Percentiles rank a stretch among this genome's conserved stretches.
Conservation (phyloP, 1,284 basidiomycete species). For the Ustilago xerochloae region DNA sequence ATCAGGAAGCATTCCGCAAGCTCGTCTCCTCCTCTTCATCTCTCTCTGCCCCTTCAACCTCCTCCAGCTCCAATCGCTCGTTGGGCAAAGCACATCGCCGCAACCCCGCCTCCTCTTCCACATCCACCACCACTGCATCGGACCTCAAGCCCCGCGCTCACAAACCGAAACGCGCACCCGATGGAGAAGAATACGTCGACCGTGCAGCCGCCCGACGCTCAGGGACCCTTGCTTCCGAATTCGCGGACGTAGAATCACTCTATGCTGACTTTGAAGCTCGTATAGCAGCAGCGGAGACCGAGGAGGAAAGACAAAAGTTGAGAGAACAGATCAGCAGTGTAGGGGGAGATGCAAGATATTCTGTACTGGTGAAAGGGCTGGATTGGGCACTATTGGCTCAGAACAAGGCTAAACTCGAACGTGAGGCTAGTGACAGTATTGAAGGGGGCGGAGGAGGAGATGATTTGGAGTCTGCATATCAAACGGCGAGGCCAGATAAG, state of each 20-base stretch:
- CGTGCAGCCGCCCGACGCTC: conserved; percentile 43
- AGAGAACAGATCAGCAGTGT: conserved; percentile 82
- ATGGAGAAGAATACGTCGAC: conserved; percentile 26
- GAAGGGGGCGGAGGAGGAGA: conserved; percentile 77
- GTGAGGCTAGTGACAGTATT: conserved; percentile 1
- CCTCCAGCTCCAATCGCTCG: not conserved
- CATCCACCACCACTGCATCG: conserved; percentile 15
- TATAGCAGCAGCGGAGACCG: conserved; percentile 71
- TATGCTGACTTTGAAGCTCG: conserved; percentile 81
- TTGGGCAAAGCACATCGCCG: conserved; percentile 35
- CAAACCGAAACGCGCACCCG: conserved; percentile 4
- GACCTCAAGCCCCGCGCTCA: conserved; percentile 34
- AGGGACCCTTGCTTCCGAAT: conserved; percentile 26
- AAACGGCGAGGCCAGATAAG: conserved; percentile 8
- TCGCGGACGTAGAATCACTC: conserved; percentile 78
- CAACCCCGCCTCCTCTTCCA: not conserved
- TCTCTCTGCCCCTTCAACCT: not conserved
- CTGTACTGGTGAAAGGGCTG: conserved; percentile 88
- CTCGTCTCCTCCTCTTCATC: conserved; percentile 38
- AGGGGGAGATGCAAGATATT: conserved; percentile 86
- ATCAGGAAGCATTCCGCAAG: conserved; percentile 58
- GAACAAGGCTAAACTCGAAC: conserved; percentile 76
- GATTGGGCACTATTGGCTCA: conserved; percentile 86
- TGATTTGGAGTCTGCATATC: conserved; percentile 79
- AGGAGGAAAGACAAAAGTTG: conserved; percentile 72